Percentiles rank a stretch among this genome's conserved stretches.
Evolutionary conservation across 2,329 filamentous ascomycete genomes (phyloP).

Genomic region (Teratosphaeria pseudoeucalypti): DNA sequence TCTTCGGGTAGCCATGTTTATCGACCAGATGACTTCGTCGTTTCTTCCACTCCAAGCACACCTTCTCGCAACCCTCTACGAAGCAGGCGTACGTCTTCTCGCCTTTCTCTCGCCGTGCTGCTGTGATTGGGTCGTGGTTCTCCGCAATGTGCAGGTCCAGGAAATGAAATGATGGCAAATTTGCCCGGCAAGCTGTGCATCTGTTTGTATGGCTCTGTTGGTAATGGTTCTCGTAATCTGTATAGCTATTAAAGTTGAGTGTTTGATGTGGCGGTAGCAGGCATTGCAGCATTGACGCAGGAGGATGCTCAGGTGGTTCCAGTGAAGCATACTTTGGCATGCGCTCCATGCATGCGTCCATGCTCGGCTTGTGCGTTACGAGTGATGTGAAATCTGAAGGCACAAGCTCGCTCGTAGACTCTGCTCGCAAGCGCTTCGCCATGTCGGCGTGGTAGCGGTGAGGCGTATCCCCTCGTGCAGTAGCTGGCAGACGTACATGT

Average conservation of each 20-base stretch:
- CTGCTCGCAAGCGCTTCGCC: conserved; percentile 51
- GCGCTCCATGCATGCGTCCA: conserved; percentile 4
- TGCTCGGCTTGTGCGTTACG: conserved; percentile 11
- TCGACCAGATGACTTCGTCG: conserved; percentile 81
- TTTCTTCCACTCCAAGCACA: conserved; percentile 75
- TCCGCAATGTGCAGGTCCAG: conserved; percentile 80
- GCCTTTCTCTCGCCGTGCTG: conserved; percentile 62
- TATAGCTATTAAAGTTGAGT: conserved; percentile 61
- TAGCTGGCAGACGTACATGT: neutral
- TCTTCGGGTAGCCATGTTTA: conserved; percentile 80
- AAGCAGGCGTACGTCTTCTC: conserved; percentile 92
- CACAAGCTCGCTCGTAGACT: conserved; percentile 32
- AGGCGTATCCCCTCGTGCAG: neutral
- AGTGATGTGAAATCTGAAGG: conserved; percentile 6
- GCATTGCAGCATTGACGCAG: conserved; percentile 58
- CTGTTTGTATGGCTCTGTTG: conserved; percentile 69
- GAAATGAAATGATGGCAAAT: conserved; percentile 76
- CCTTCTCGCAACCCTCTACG: conserved; percentile 74
- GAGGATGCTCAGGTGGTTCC: conserved; percentile 32
- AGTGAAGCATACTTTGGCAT: conserved; percentile 43
- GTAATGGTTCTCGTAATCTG: conserved; percentile 83
- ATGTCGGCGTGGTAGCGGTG: conserved; percentile 28
- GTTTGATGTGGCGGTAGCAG: conserved; percentile 69
- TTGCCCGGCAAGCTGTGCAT: conserved; percentile 73
- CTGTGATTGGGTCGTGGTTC: conserved; percentile 73